Percentiles rank a stretch among this genome's conserved stretches.
Conservation (phyloP, 768 basidiomycete species). For the Kwoniella shandongensis region DNA sequence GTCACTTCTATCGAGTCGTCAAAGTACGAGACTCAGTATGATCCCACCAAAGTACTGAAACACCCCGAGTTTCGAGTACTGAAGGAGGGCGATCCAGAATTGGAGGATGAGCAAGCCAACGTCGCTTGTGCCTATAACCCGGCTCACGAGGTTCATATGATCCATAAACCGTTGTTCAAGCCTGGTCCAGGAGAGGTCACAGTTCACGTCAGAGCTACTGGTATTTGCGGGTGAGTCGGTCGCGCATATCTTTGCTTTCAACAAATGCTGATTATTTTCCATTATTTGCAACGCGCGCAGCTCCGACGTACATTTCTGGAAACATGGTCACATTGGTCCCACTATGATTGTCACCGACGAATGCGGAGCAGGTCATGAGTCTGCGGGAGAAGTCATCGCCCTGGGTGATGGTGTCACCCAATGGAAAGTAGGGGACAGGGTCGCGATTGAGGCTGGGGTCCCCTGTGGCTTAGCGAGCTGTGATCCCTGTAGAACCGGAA, state of each 20-base stretch:
- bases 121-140: slow-evolving; percentile 52
- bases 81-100: slow-evolving; percentile 25
- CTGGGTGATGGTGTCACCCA: slow-evolving; percentile 52
- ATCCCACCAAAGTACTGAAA: slow-evolving; percentile 50
- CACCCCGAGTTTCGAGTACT: slow-evolving; percentile 52
- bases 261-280: background rate
- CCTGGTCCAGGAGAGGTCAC: slow-evolving; percentile 46
- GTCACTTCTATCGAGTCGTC: slow-evolving; percentile 5
- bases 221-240: slow-evolving; percentile 54
- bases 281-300: slow-evolving; percentile 27
- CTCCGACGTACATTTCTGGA: slow-evolving; percentile 54
- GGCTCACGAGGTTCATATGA: slow-evolving; percentile 51
- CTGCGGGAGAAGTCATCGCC: slow-evolving; percentile 53
- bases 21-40: slow-evolving; percentile 44
- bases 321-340: slow-evolving; percentile 54
- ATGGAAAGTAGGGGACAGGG: slow-evolving; percentile 53
- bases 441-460: slow-evolving; percentile 52
- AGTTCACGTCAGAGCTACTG: slow-evolving; percentile 54
- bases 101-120: slow-evolving; percentile 43
- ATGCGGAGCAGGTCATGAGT: slow-evolving; percentile 53
- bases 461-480: slow-evolving; percentile 52
- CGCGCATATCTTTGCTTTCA: background rate
- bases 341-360: slow-evolving; percentile 53
- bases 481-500: slow-evolving; percentile 52
- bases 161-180: slow-evolving; percentile 50